Evolutionary conservation across 805 yeast genomes (phyloP), one percentile per base, ranked within the genome.

Genomic region (Cyberlindnera samutprakarnensis): DNA sequence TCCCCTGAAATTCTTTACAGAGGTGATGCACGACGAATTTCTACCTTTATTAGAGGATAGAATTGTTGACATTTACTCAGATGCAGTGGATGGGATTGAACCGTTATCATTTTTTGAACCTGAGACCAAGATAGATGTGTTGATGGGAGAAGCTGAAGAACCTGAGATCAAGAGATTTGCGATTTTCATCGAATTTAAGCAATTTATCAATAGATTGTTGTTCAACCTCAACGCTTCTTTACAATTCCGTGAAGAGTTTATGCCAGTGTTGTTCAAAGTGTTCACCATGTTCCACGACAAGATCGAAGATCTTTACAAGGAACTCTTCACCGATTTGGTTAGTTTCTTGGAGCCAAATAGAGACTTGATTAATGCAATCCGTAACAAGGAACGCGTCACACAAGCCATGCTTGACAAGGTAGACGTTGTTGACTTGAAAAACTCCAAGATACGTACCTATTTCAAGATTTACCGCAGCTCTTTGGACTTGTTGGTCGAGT

Each of bases 11-110:
- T 79, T 84, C 50, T 75, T 84, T 51, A 66, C 68, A 18, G 64
- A 65, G 4, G 81, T 80, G 43, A 76, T 88, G 85, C 64, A 62
- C 27, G 56, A 60, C 8, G 67, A 74, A 5, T 86, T 80, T 46
- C 62, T 81, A 28, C 75, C 86, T 1, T 72, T 74, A 26, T 61
- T 87, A 12, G 75, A 75, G 29, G 68, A 65, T 22, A 70, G 77
- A 2, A 57, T 86, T 14, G 59, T 66, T 20, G 47, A 55, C 22
- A 65, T 74, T 11, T 80, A 81, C 46, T 66, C 67, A 8, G 67
- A 62, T 14, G 56, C 64, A 17, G 58, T 70, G 44, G 59, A 62
- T 32, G 49, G 57, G 26, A 46, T 56, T 23, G 59, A 63, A 33
- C 54, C 72, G 1, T 54, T 61, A 34, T 58, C 55, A 15, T 42